Percentiles rank a stretch among this genome's conserved stretches.
phyloP scores from a whole-genome alignment of 495 filamentous ascomycete species.

The Hamigera avellanea region DNA sequence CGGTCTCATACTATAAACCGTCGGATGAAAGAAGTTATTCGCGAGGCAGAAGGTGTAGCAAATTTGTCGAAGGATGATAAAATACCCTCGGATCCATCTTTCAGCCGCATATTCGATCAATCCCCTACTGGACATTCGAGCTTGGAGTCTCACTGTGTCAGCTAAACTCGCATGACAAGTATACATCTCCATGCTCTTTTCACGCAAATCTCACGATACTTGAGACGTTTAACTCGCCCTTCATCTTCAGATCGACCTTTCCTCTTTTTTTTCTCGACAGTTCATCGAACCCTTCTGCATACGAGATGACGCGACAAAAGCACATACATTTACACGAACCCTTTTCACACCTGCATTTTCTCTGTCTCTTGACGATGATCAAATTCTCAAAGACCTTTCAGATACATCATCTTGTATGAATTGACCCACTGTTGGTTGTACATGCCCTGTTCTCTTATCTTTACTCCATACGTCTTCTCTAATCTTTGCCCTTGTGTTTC shows the following conservation, averaged over 20 bases:
- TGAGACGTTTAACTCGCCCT: too few relatives aligned
- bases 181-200: too few relatives aligned
- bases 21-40: constrained; percentile 61
- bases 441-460: constrained; percentile 1
- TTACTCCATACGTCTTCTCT: not conserved
- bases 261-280: constrained; percentile 5
- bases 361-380: not conserved
- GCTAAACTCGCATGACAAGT: constrained; percentile 15
- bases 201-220: too few relatives aligned
- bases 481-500: constrained; percentile 4
- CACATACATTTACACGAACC: constrained; percentile 7
- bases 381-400: not conserved
- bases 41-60: constrained; percentile 63
- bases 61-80: constrained; percentile 39
- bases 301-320: constrained; percentile 14
- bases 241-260: not conserved
- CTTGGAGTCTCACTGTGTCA: constrained; percentile 17
- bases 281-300: constrained; percentile 9
- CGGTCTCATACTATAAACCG: constrained; percentile 68
- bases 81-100: constrained; percentile 26
- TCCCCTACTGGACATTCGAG: constrained; percentile 22
- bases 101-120: constrained; percentile 35
- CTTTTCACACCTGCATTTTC: constrained; percentile 2
- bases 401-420: not conserved
- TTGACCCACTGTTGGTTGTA: not conserved